phyloP scores from a whole-genome alignment of 805 yeast species.

The Candida ortonii region DNA sequence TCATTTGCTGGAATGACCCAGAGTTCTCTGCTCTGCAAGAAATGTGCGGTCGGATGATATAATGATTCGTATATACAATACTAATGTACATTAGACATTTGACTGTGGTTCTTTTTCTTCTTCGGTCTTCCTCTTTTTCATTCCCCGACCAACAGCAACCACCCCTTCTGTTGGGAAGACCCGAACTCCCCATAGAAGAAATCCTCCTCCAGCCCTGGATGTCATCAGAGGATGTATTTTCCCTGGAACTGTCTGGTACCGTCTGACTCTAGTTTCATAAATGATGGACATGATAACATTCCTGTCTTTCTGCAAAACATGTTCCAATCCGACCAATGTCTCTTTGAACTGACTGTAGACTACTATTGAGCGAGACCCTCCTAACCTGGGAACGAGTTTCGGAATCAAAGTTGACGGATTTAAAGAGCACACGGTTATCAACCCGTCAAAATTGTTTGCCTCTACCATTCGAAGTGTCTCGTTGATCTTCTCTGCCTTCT shows the following conservation, averaged over 20 bases:
- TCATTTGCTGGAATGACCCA: conserved; percentile 52
- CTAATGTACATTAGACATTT: conserved; percentile 7
- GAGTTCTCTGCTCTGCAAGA: conserved; percentile 10
- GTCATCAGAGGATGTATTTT: conserved; percentile 95
- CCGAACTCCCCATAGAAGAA: conserved; percentile 69
- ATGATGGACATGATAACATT: conserved; percentile 80
- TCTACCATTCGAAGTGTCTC: conserved; percentile 49
- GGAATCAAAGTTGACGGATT: conserved; percentile 65
- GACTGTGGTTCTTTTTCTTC: conserved; percentile 9
- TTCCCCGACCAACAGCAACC: conserved; percentile 68
- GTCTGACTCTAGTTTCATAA: conserved; percentile 76
- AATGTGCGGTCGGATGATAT: conserved; percentile 17
- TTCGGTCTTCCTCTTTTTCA: conserved; percentile 39
- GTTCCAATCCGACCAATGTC: conserved; percentile 68
- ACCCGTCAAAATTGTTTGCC: conserved; percentile 64
- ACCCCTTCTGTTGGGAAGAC: conserved; percentile 69
- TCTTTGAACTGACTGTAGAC: conserved; percentile 83
- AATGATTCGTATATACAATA: not conserved
- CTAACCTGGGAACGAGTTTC: conserved; percentile 56
- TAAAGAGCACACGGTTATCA: conserved; percentile 71
- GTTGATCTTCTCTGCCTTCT: conserved; percentile 51
- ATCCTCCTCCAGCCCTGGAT: conserved; percentile 90
- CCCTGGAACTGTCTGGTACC: conserved; percentile 91
- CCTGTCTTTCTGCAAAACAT: conserved; percentile 61
- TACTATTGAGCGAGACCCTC: conserved; percentile 86